A percentile compares a stretch with the other conserved stretches of the same genome.
phyloP scores from a whole-genome alignment of 2,329 filamentous ascomycete species.

The Curvularia sp. region DNA sequence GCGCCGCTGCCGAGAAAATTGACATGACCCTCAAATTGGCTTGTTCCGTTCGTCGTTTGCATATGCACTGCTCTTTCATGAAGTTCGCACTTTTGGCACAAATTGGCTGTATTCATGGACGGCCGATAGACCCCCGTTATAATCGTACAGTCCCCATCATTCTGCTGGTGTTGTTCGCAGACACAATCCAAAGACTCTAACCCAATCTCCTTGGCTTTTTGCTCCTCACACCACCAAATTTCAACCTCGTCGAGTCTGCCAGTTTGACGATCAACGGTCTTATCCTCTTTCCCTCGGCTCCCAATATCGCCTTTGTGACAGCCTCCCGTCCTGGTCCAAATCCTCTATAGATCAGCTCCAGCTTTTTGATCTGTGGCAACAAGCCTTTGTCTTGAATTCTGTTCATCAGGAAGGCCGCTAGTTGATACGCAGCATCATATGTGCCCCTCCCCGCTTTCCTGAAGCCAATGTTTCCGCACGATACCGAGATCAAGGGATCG shows the following conservation, averaged over 20 bases:
- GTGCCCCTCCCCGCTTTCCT: conserved; percentile 77
- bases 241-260: conserved; percentile 85
- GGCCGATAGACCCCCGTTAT: not conserved
- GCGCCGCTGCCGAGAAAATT: conserved; percentile 53
- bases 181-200: conserved; percentile 44
- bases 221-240: conserved; percentile 94
- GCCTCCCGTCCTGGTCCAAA: conserved; percentile 90
- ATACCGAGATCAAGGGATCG: conserved; percentile 78
- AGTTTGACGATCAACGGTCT: conserved; percentile 78
- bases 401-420: conserved; percentile 82
- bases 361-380: conserved; percentile 73
- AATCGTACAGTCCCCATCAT: conserved; percentile 4
- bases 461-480: conserved; percentile 90
- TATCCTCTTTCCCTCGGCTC: conserved; percentile 79
- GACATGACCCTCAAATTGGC: conserved; percentile 36
- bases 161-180: not conserved
- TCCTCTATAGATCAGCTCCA: conserved; percentile 84
- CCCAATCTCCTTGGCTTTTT: conserved; percentile 81
- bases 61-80: conserved; percentile 8
- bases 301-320: conserved; percentile 85
- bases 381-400: conserved; percentile 83
- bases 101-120: conserved; percentile 1
- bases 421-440: conserved; percentile 92
- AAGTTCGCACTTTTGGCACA: conserved; percentile 2
- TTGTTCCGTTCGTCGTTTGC: conserved; percentile 5